phyloP scores from a whole-genome alignment of 805 yeast species.

The Jamesozyma spencerorum region DNA sequence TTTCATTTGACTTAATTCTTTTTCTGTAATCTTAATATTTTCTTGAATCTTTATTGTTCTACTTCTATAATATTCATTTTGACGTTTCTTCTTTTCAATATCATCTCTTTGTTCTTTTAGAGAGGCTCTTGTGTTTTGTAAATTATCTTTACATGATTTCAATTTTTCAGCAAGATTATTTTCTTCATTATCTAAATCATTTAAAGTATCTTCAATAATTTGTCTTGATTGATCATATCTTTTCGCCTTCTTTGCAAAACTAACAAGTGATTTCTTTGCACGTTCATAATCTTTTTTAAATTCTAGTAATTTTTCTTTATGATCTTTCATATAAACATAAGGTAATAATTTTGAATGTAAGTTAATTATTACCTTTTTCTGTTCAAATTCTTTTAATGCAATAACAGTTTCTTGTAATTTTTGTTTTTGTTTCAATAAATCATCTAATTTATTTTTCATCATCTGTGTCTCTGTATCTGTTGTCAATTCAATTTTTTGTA shows the following conservation, averaged over 20 bases:
- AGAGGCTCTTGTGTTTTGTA: slow-evolving; percentile 7
- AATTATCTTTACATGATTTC: slow-evolving; percentile 1
- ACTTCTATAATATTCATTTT: slow-evolving; percentile 16
- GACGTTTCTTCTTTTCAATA: slow-evolving; percentile 9
- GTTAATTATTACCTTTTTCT: slow-evolving; percentile 38
- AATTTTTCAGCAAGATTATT: slow-evolving; percentile 2
- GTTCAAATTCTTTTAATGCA: slow-evolving; percentile 38
- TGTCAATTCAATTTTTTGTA: slow-evolving; percentile 38
- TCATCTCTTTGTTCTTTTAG: slow-evolving; percentile 15
- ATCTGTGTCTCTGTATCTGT: slow-evolving; percentile 32
- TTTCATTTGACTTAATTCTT: slow-evolving; percentile 7
- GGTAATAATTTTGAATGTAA: slow-evolving; percentile 41
- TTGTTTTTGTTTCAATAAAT: slow-evolving; percentile 29
- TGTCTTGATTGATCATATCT: slow-evolving; percentile 6
- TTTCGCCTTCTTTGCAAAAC: slow-evolving; percentile 18
- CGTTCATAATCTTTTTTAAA: slow-evolving; percentile 23
- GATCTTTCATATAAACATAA: slow-evolving; percentile 39
- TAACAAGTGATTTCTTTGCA: slow-evolving; percentile 23
- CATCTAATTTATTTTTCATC: slow-evolving; percentile 25
- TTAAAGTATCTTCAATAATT: slow-evolving; percentile 14
- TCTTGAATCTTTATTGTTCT: slow-evolving; percentile 15
- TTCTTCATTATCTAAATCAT: slow-evolving; percentile 8
- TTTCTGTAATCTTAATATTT: slow-evolving; percentile 8
- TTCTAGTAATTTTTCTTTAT: slow-evolving; percentile 23
- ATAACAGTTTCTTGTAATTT: slow-evolving; percentile 41